Conservation (phyloP, 768 basidiomycete genomes). For the Collybia nuda region DNA sequence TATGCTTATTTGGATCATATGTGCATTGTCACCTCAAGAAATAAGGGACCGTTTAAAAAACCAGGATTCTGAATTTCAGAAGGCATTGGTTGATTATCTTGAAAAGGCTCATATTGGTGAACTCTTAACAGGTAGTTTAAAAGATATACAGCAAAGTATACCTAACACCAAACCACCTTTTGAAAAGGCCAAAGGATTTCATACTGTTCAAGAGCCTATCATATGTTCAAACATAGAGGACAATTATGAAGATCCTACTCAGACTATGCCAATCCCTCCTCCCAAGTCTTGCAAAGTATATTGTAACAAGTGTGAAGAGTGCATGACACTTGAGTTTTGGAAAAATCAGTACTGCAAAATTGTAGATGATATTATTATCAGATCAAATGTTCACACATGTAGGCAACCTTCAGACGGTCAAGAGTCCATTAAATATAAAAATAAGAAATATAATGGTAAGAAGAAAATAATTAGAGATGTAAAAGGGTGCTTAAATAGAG, state of each 20-base stretch:
- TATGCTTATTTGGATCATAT: too few species aligned
- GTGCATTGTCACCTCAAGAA: neutral
- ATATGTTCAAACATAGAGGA: neutral
- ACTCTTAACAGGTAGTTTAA: too few species aligned
- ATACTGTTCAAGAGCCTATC: neutral
- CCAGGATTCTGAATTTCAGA: conserved; percentile 12
- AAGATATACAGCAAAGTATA: conserved; percentile 6
- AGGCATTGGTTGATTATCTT: conserved; percentile 15
- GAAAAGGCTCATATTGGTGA: conserved; percentile 18
- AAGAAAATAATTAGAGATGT: too few species aligned
- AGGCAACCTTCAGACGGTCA: too few species aligned
- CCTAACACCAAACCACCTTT: neutral
- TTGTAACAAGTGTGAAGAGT: neutral
- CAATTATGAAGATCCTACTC: conserved; percentile 1
- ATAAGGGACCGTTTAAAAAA: neutral
- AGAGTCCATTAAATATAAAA: neutral
- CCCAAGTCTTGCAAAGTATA: neutral
- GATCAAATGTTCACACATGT: conserved; percentile 2
- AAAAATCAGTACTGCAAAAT: neutral
- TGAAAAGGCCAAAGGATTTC: neutral
- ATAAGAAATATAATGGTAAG: neutral
- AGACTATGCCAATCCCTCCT: conserved; percentile 1
- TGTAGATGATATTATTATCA: conserved; percentile 1
- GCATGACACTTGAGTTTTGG: neutral
- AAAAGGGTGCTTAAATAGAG: conserved; percentile 9